phyloP scores from a whole-genome alignment of 1,139 yeast genomes.

The Kodamaea alishanica region DNA sequence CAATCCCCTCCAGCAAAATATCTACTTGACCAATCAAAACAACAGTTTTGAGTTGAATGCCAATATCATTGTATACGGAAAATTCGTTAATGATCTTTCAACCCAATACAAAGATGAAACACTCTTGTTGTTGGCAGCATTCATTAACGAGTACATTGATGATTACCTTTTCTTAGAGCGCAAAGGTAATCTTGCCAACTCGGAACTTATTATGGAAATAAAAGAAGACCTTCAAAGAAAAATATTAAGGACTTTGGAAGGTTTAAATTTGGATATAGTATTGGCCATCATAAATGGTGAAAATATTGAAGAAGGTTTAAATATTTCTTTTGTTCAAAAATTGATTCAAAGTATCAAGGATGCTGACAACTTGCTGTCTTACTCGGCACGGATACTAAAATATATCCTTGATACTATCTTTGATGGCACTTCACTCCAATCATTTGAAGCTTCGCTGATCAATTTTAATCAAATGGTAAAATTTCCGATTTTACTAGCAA shows the following conservation, averaged over 20 bases:
- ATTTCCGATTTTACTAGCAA: slow-evolving; percentile 35
- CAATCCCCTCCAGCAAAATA: slow-evolving; percentile 42
- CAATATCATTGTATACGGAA: slow-evolving; percentile 9
- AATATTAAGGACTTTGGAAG: background rate
- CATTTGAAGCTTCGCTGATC: slow-evolving; percentile 25
- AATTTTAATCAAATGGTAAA: slow-evolving; percentile 30
- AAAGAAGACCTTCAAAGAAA: slow-evolving; percentile 2
- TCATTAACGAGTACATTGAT: slow-evolving; percentile 26
- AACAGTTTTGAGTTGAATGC: background rate
- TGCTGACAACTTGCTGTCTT: slow-evolving; percentile 13
- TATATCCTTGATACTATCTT: slow-evolving; percentile 21
- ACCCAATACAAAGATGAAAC: background rate
- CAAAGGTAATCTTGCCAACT: background rate
- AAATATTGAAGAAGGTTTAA: slow-evolving; percentile 6
- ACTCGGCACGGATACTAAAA: slow-evolving; percentile 27
- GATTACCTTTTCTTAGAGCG: slow-evolving; percentile 24
- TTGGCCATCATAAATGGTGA: no score
- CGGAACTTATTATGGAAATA: slow-evolving; percentile 4
- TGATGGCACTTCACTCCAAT: slow-evolving; percentile 25
- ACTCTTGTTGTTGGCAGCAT: slow-evolving; percentile 8
- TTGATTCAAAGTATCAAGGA: background rate
- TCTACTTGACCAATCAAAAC: slow-evolving; percentile 26
- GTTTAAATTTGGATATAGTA: no score
- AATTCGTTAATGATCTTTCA: slow-evolving; percentile 9
- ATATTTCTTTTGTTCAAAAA: background rate